Conservation (phyloP, 2,329 filamentous ascomycete genomes). For the Hymenoscyphus albidus region DNA sequence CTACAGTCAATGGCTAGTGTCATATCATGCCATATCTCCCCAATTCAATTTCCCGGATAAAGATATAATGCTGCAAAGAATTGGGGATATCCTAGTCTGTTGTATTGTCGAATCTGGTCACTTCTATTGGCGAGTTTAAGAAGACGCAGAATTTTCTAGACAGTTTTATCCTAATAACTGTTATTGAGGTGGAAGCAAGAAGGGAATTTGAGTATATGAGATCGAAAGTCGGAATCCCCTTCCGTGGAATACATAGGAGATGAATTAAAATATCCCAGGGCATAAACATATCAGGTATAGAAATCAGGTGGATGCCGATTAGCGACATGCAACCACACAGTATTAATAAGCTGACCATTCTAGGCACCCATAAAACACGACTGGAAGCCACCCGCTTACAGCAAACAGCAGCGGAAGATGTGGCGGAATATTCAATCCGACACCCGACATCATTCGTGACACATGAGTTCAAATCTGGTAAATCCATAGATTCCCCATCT, state of each 20-base stretch:
- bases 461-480: background rate
- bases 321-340: background rate
- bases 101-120: constrained; percentile 63
- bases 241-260: background rate
- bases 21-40: constrained; percentile 56
- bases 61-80: constrained; percentile 46
- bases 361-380: background rate
- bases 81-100: constrained; percentile 68
- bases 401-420: background rate
- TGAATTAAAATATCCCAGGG: background rate
- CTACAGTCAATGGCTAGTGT: constrained; percentile 47
- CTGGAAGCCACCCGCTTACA: background rate
- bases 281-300: too few species aligned
- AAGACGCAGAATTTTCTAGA: constrained; percentile 27
- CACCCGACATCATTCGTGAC: background rate
- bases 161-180: constrained; percentile 34
- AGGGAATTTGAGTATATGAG: constrained; percentile 28
- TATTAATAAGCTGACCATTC: background rate
- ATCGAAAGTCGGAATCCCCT: constrained; percentile 5
- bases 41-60: constrained; percentile 45
- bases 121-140: constrained; percentile 48
- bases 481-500: background rate
- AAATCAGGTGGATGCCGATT: too few species aligned
- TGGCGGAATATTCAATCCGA: background rate
- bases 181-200: constrained; percentile 36